Percentiles rank a stretch among this genome's conserved stretches.
phyloP scores from a whole-genome alignment of 192 early-diverging fungal genomes.

The Backusella morwellensis region DNA sequence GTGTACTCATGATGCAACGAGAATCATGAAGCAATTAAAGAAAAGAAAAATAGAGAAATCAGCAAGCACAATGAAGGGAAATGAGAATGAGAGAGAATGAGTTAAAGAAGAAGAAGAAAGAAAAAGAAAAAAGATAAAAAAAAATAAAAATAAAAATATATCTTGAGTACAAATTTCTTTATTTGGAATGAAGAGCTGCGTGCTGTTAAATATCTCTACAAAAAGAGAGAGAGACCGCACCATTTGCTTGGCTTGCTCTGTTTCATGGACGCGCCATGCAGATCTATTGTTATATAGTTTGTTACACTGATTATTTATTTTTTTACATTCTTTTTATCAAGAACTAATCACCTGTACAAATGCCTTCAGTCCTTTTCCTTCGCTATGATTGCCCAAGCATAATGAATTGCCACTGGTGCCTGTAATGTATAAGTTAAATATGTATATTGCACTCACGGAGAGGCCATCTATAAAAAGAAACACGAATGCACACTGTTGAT shows the following conservation, averaged over 20 bases:
- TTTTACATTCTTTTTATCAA: not conserved
- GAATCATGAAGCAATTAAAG: not conserved
- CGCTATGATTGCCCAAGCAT: no score
- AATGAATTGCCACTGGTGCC: no score
- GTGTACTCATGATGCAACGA: constrained; percentile 3
- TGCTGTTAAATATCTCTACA: not conserved
- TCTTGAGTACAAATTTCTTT: not conserved
- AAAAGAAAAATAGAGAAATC: not conserved
- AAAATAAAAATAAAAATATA: not conserved
- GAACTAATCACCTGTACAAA: no score
- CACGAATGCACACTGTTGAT: not conserved
- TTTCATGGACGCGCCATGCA: not conserved
- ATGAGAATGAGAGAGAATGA: not conserved
- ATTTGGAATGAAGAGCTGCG: not conserved
- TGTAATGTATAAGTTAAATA: no score
- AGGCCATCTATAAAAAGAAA: not conserved
- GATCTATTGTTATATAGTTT: not conserved
- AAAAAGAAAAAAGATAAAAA: not conserved
- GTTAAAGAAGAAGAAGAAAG: not conserved
- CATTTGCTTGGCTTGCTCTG: not conserved
- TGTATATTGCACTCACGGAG: not conserved
- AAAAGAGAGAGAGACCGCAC: not conserved
- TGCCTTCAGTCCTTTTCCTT: no score
- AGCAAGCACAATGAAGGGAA: not conserved
- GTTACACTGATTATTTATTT: not conserved